Evolutionary conservation across 2,329 filamentous ascomycete genomes (phyloP), one percentile per base, ranked within the genome.

Genomic region (Aspergillus niger): DNA sequence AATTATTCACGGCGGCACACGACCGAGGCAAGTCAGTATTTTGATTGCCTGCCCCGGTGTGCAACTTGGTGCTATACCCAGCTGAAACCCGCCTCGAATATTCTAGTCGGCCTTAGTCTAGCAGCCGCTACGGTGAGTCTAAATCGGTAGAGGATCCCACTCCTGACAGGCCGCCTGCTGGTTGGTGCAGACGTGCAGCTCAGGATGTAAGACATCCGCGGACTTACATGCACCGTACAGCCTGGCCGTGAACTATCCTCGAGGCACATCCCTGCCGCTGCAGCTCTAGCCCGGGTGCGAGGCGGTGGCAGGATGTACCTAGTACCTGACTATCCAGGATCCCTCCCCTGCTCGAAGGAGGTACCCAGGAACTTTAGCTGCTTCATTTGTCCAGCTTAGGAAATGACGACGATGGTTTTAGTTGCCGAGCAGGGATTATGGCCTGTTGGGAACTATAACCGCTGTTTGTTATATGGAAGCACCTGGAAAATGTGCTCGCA

Each of bases 161-260:
- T 39, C 10, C 57, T 39, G n/a, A 22, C 53, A 47, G 39, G 39
- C n/a, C 26, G 53, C 39, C 30, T 39, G 53, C 53, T 55, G 53
- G 53, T 55, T 55, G 53, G 53, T 55, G 53, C 53, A 41, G 30
- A 17, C 53, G 41, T 53, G 53, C 53, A 44, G 53, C 53, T 10
- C 44, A 32, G 28, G 39, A 39, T 60, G 58, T 60, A 60, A 60
- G 52, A 60, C 52, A 60, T 60, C 58, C 58, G 51, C 51, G 24
- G 52, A 43, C 58, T 28, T 56, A 55, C 57, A 55, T 49, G 52
- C 41, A 44, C 41, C 32, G 32, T 36, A 36, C 32, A 36, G 32
- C 32, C 32, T 36, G 32, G 32, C 32, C 5, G 32, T 36, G 32
- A 36, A 36, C 32, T 13, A 36, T 36, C 32, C 32, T 36, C 32